These are phyloP conservation scores for Malus hybrid DNA, from an alignment of 331 rosid species.

Conservation along the genomic window DNA sequence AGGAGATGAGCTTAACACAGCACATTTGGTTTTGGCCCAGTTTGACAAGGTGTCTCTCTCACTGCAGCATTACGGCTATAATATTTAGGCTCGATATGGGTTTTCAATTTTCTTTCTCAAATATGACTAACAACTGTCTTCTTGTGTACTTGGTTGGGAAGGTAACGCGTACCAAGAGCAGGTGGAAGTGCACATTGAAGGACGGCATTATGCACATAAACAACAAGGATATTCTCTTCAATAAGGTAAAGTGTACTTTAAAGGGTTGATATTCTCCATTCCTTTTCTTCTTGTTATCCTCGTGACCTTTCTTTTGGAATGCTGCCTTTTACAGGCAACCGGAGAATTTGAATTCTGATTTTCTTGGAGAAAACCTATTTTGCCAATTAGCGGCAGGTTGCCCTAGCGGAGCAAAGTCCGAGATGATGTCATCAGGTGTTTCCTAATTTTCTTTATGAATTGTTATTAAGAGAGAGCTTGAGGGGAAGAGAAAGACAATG, in stretches of 20 bases:
- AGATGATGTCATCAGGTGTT: conserved; percentile 34
- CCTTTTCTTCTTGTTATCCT: background rate
- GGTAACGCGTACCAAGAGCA: conserved; percentile 99
- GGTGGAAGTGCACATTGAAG: conserved; percentile 94
- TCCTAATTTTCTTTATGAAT: conserved; percentile 39
- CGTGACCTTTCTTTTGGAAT: conserved; percentile 1
- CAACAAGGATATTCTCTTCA: conserved; percentile 90
- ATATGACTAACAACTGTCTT: background rate
- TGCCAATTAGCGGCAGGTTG: conserved; percentile 23
- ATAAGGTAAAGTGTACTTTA: conserved; percentile 49
- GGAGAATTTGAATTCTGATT: conserved; percentile 97
- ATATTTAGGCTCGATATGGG: background rate
- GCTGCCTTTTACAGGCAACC: conserved; percentile 49
- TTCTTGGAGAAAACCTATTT: conserved; percentile 23
- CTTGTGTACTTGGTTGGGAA: conserved; percentile 16
- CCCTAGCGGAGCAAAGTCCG: conserved; percentile 25
- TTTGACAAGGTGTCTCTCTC: conserved; percentile 70
- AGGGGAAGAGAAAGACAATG: conserved; percentile 44
- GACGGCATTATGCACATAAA: conserved; percentile 98
- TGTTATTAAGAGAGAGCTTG: conserved; percentile 43
- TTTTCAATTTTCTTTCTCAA: background rate
- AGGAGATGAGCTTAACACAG: conserved; percentile 80
- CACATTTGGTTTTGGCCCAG: conserved; percentile 94
- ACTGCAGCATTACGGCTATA: background rate
- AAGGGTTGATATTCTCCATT: background rate